Conservation (phyloP, 164 flowering plant genomes). For the Echeveria elegans region DNA sequence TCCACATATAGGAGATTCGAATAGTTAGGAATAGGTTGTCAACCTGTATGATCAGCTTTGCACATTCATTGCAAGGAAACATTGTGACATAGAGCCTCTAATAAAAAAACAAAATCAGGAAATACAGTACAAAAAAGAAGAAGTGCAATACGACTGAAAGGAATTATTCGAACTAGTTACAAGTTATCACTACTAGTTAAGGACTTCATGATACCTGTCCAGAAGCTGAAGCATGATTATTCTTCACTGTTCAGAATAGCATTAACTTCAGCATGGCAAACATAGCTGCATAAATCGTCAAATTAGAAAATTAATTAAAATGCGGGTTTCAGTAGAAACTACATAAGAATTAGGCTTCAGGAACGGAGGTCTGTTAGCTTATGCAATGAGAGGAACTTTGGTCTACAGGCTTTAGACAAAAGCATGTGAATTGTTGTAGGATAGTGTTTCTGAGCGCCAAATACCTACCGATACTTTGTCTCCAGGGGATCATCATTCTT, state of each 20-base stretch:
- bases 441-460: background rate
- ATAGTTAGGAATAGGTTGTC: background rate
- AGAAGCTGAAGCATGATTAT: slow-evolving; percentile 90
- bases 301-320: background rate
- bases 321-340: background rate
- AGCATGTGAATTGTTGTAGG: background rate
- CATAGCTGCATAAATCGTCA: slow-evolving; percentile 47
- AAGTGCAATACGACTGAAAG: background rate
- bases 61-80: slow-evolving; percentile 98
- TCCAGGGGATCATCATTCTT: slow-evolving; percentile 62
- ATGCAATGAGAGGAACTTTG: background rate
- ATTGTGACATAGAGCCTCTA: slow-evolving; percentile 93
- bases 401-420: background rate
- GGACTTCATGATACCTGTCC: slow-evolving; percentile 61
- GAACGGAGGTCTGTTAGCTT: background rate
- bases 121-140: background rate
- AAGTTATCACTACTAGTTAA: background rate
- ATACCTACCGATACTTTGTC: slow-evolving; percentile 89
- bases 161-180: background rate
- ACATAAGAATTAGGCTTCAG: too few relatives aligned
- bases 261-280: slow-evolving; percentile 97
- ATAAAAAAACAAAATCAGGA: slow-evolving; percentile 10
- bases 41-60: slow-evolving; percentile 93
- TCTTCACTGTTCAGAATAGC: slow-evolving; percentile 83
- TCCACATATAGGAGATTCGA: background rate